Conservation (phyloP, 352 stramenopile genomes). For the Phytophthora fragariae region DNA sequence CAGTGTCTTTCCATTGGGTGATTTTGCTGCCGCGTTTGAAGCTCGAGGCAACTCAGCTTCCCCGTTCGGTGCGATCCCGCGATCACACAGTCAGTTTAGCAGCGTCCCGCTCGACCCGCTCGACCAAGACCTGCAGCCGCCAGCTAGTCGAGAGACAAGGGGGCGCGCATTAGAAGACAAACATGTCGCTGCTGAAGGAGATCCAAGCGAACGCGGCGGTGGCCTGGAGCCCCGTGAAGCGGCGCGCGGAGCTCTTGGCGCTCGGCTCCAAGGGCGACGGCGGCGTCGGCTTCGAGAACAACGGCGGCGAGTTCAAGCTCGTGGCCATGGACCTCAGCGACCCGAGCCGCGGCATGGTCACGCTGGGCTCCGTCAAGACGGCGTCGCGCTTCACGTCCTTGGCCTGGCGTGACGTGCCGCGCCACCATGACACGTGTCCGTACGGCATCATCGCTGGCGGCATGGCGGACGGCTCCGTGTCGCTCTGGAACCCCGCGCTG, state of each 20-base stretch:
- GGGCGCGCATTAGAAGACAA: slow-evolving; percentile 11
- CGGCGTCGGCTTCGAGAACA: slow-evolving; percentile 97
- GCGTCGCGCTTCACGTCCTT: slow-evolving; percentile 94
- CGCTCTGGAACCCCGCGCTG: slow-evolving; percentile 95
- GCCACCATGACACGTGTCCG: slow-evolving; percentile 75
- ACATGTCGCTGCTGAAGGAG: slow-evolving; percentile 92
- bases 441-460: slow-evolving; percentile 96
- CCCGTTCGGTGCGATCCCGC: slow-evolving; percentile 18
- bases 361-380: slow-evolving; percentile 91
- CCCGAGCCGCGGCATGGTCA: slow-evolving; percentile 68
- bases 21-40: slow-evolving; percentile 5
- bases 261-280: slow-evolving; percentile 95
- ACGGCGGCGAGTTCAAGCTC: slow-evolving; percentile 96
- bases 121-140: slow-evolving; percentile 17
- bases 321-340: slow-evolving; percentile 94
- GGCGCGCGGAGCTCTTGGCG: slow-evolving; percentile 80
- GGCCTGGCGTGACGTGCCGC: slow-evolving; percentile 91
- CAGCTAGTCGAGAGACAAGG: slow-evolving; percentile 3
- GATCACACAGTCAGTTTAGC: slow-evolving; percentile 40
- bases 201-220: slow-evolving; percentile 90
- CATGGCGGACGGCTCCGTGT: slow-evolving; percentile 97
- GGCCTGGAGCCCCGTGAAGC: slow-evolving; percentile 89
- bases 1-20: slow-evolving; percentile 9
- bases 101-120: slow-evolving; percentile 14
- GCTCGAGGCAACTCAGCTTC: slow-evolving; percentile 7